Evolutionary conservation across 208 protist genomes (phyloP).

Genomic region (Acanthamoeba polyphaga): DNA sequence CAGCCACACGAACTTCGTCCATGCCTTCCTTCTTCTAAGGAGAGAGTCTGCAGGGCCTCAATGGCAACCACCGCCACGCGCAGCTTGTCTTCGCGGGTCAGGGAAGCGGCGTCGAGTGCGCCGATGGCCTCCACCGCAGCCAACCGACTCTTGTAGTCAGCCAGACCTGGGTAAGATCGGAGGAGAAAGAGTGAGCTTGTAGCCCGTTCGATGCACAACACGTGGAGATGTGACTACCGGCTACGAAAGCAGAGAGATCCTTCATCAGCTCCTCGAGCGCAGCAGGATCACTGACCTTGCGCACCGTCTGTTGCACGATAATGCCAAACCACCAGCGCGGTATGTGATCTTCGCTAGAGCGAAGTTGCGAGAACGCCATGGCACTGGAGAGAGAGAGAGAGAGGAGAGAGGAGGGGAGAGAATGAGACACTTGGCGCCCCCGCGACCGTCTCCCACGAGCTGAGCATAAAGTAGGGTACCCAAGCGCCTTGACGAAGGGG

Average conservation of each 20-base stretch:
- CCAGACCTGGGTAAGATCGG: neutral
- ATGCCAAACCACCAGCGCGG: slow-evolving; percentile 29
- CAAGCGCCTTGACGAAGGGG: slow-evolving; percentile 35
- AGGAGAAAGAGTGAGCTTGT: neutral
- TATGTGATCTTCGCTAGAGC: slow-evolving; percentile 40
- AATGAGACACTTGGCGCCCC: neutral
- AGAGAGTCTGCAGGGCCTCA: slow-evolving; percentile 38
- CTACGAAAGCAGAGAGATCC: slow-evolving; percentile 27
- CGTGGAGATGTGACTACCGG: neutral
- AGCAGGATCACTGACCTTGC: slow-evolving; percentile 17
- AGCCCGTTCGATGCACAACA: neutral
- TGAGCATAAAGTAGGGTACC: neutral
- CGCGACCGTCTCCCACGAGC: neutral
- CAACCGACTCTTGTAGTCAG: slow-evolving; percentile 56
- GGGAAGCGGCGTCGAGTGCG: neutral
- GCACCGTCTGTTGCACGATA: slow-evolving; percentile 35
- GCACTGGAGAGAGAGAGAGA: neutral
- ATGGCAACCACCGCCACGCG: slow-evolving; percentile 1
- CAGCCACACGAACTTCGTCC: slow-evolving; percentile 59
- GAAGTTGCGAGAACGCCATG: slow-evolving; percentile 54
- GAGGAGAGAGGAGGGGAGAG: too few relatives aligned
- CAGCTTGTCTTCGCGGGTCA: slow-evolving; percentile 6
- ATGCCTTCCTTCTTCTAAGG: slow-evolving; percentile 73
- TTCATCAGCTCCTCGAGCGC: slow-evolving; percentile 62
- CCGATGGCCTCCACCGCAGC: slow-evolving; percentile 44